Base-by-base conservation (phyloP, 306 rosid genomes). In the Gastrolobium villosum region DNA sequence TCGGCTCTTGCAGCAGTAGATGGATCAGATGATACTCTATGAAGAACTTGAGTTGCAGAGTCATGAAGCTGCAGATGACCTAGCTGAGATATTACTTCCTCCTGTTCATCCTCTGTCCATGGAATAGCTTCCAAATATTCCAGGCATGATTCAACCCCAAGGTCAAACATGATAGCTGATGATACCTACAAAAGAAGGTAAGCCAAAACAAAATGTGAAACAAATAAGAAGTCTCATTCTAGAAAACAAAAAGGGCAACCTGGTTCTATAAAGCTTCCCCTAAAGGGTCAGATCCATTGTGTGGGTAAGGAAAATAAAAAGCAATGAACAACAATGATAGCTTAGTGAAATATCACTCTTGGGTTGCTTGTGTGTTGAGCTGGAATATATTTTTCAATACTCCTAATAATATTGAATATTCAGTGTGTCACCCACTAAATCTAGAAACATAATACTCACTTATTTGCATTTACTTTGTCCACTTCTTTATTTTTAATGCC, bases 101-200 rank as follows among this genome's bases (percentile, higher is more conserved):
- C 91, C 70, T 93, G 95, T 70, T 93, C 98, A 78, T 88, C 89
- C 71, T 88, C 95, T 0, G 93, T 86, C 98, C 98, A 93, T 7
- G 98, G 98, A 75, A 87, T 81, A 34, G 98, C 90, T 84, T 93
- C 95, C 88, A 93, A 86, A 82, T 87, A 90, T 78, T 87, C 94
- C 55, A 93, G 73, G 77, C 98, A 93, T 15, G 96, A 87, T 3
- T 49, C 74, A 65, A 93, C 90, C 74, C 97, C 98, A 14, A 77
- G 85, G 60, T 93, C 97, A 87, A 88, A 93, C 97, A 86, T 88
- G 56, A 93, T 81, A 74, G 97, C 98, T 61, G 95, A 88, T 57
- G 93, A 86, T 13, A 93, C 97, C 98, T 93, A 76, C 70, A 77
- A 60, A 45, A 70, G n/a, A 78, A 74, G 67, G 64, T 5, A 70